Conservation (phyloP, 108 stramenopile genomes). For the Pseudonitzschia delicatissima region DNA sequence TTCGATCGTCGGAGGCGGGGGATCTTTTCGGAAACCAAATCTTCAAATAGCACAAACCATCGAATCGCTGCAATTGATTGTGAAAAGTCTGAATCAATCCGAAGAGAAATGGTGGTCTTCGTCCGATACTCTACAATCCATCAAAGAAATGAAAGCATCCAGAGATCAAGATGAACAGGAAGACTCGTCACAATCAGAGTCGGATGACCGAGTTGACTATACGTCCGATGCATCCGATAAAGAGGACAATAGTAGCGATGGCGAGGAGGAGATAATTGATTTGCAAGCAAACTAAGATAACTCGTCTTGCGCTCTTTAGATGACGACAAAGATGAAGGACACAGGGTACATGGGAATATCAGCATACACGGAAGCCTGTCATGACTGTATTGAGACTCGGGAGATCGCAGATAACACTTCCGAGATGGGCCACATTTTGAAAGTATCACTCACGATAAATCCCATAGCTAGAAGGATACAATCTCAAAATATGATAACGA, state of each 20-base stretch:
- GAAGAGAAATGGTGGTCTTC: constrained; percentile 1
- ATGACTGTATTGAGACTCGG: neutral
- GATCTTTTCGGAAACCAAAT: constrained; percentile 34
- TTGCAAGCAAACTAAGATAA: constrained; percentile 4
- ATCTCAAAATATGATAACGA: too few species aligned
- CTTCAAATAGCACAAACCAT: constrained; percentile 38
- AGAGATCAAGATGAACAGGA: neutral
- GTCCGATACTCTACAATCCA: neutral
- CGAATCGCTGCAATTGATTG: constrained; percentile 23
- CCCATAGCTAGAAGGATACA: too few species aligned
- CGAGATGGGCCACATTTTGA: too few species aligned
- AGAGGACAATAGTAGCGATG: neutral
- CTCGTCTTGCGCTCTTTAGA: neutral
- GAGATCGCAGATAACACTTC: neutral
- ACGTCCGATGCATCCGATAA: neutral
- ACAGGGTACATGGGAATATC: neutral
- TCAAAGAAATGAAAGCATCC: constrained; percentile 1
- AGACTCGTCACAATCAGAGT: neutral
- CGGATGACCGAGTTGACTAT: neutral
- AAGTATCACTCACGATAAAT: too few species aligned
- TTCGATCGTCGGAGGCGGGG: constrained; percentile 33
- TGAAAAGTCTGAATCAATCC: constrained; percentile 10
- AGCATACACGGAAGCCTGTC: neutral
- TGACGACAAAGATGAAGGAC: neutral
- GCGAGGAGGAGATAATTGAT: constrained; percentile 21